Base-by-base conservation (phyloP, 2,329 filamentous ascomycete species). In the Didymella lethalis region DNA sequence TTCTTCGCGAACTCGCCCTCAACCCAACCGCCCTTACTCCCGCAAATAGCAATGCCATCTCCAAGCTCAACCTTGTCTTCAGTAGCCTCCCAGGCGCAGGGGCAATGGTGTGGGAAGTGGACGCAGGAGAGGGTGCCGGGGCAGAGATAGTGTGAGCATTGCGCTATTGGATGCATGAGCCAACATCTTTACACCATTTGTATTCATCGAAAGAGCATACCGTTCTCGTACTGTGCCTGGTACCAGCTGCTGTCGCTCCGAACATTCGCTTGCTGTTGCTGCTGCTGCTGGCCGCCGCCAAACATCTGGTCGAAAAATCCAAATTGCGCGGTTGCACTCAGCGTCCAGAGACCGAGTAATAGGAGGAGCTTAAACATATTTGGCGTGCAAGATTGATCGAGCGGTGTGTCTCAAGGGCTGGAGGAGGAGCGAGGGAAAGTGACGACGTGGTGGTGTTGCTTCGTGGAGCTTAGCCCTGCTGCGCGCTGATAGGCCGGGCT, bases 231-330 rank as follows among this genome's bases (percentile, higher is more conserved):
- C 59, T 86, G 85, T 61, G 85, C 80, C 69, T 88, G 88, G 77
- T 97, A 98, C 82, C 91, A 90, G 25, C 82, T 81, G 14, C 91
- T 90, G 79, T 98, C 94, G 72, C 91, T 96, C 2, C 91, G 86
- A 28, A 90, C 91, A 76, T 97, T 95, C 71, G 92, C 89, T 26
- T 88, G 83, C 54, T 85, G 82, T 48, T 86, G 85, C 45, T 85
- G 83, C 41, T 84, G 81, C 76, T 47, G 85, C 78, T 65, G 87
- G 84, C 57, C 86, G 82, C 83, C 83, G 68, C 87, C 85, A 77
- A 99, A 98, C 92, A 98, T 97, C 71, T 98, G 92, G 77, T 97
- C 93, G 80, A 98, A 99, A 85, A 99, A 97, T 75, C 92, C 90
- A 78, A 98, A 98, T 79, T 98, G 94, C 11, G 92, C 92, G 57